Percentiles rank a stretch among this genome's conserved stretches.
Conservation (phyloP, 2,329 filamentous ascomycete genomes). For the Malbranchea zuffiana region DNA sequence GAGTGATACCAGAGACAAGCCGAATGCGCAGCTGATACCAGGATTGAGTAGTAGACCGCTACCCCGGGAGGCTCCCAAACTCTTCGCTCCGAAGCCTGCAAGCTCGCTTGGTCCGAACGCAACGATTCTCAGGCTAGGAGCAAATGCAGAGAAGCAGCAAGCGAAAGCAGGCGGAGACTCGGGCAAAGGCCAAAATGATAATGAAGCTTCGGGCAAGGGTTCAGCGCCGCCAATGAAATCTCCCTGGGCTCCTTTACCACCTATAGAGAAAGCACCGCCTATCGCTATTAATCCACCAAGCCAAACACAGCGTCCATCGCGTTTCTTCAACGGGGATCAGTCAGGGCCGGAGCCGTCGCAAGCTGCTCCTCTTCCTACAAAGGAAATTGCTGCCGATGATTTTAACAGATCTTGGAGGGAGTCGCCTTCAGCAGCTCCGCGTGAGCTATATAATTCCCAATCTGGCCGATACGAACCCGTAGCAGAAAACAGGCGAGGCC, state of each 20-base stretch:
- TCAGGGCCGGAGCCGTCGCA: slow-evolving; percentile 46
- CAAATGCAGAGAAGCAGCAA: slow-evolving; percentile 35
- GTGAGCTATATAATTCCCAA: slow-evolving; percentile 89
- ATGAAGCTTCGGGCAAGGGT: slow-evolving; percentile 39
- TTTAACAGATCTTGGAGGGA: slow-evolving; percentile 83
- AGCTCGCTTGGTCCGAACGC: slow-evolving; percentile 41
- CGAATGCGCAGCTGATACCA: slow-evolving; percentile 2
- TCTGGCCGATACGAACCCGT: slow-evolving; percentile 89
- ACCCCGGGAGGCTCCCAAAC: slow-evolving; percentile 20
- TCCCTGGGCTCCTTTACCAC: slow-evolving; percentile 80
- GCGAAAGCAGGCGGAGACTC: slow-evolving; percentile 35
- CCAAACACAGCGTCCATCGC: slow-evolving; percentile 34
- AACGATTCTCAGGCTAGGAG: slow-evolving; percentile 39
- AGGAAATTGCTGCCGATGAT: slow-evolving; percentile 87
- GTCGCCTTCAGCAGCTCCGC: slow-evolving; percentile 44
- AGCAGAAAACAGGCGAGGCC: slow-evolving; percentile 58
- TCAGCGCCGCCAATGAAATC: slow-evolving; percentile 62
- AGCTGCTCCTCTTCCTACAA: slow-evolving; percentile 45
- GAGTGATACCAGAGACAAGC: slow-evolving; percentile 16
- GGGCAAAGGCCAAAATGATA: slow-evolving; percentile 43
- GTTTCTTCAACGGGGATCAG: slow-evolving; percentile 46
- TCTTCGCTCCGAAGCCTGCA: slow-evolving; percentile 27
- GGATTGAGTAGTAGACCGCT: slow-evolving; percentile 1
- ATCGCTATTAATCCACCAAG: slow-evolving; percentile 47
- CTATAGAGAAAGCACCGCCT: slow-evolving; percentile 70